A percentile compares a stretch with the other conserved stretches of the same genome.
These are phyloP conservation scores for Tricholoma sp. DNA, from an alignment of 768 basidiomycete genomes.

Conservation along the genomic window DNA sequence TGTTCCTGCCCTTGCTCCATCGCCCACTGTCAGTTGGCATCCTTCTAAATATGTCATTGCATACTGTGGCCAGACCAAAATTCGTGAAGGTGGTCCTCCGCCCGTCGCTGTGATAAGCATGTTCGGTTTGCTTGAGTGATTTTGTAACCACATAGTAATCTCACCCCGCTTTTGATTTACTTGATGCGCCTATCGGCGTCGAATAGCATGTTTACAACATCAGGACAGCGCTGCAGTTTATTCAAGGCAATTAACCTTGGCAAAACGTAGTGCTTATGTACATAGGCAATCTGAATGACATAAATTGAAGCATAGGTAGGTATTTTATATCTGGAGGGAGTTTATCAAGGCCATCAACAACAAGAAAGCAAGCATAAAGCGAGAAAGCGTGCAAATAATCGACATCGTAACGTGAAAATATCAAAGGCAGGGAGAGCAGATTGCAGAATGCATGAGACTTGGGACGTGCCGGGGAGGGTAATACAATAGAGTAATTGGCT, in stretches of 20 bases:
- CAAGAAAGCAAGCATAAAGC: background rate
- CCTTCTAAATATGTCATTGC: constrained; percentile 78
- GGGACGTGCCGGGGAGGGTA: background rate
- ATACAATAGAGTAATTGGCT: constrained; percentile 2
- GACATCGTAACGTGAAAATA: constrained; percentile 7
- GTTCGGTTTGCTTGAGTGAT: constrained; percentile 50
- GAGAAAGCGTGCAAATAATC: constrained; percentile 6
- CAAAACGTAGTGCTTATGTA: constrained; percentile 3
- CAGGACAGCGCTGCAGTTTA: background rate
- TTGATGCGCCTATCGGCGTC: background rate
- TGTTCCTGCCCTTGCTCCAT: constrained; percentile 64
- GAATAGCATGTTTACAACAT: background rate
- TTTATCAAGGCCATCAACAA: constrained; percentile 11
- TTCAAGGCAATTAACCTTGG: background rate
- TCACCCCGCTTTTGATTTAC: background rate
- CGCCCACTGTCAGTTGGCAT: constrained; percentile 79
- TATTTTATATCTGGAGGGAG: background rate
- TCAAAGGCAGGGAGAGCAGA: constrained; percentile 12
- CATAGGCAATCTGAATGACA: constrained; percentile 9
- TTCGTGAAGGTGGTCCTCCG: constrained; percentile 58
- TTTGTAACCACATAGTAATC: background rate
- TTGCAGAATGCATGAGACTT: constrained; percentile 4
- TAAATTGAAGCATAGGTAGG: constrained; percentile 10
- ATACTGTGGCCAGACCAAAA: constrained; percentile 73
- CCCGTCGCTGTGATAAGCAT: constrained; percentile 67